Percentiles rank a stretch among this genome's conserved stretches.
phyloP scores from a whole-genome alignment of 345 rosid genomes.

The Camelina neglecta region DNA sequence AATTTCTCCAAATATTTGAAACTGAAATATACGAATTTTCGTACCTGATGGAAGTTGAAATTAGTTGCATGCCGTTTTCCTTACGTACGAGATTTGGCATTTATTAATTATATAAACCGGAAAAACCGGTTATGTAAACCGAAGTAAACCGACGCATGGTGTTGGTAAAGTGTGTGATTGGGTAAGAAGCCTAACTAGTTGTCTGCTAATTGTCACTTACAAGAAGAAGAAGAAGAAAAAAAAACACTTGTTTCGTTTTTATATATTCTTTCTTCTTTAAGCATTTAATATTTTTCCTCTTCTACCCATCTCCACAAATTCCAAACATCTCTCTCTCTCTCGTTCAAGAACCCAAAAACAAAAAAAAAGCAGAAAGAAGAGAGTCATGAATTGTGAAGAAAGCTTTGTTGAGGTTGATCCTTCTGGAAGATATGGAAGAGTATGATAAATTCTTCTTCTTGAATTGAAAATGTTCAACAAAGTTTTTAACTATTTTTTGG shows the following conservation, averaged over 20 bases:
- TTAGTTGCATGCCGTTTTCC: slow-evolving; percentile 19
- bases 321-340: slow-evolving; percentile 11
- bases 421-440: slow-evolving; percentile 99
- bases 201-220: slow-evolving; percentile 38
- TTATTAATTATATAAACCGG: slow-evolving; percentile 3
- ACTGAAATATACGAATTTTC: slow-evolving; percentile 3
- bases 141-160: slow-evolving; percentile 41
- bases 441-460: slow-evolving; percentile 7
- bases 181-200: slow-evolving; percentile 45
- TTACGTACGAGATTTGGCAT: neutral
- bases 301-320: slow-evolving; percentile 42
- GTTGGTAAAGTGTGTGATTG: slow-evolving; percentile 37
- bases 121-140: slow-evolving; percentile 18
- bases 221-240: neutral
- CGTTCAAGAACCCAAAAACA: neutral
- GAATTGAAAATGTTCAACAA: neutral
- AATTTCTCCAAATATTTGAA: neutral
- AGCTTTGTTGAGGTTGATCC: slow-evolving; percentile 79
- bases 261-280: slow-evolving; percentile 29
- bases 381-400: slow-evolving; percentile 41
- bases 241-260: slow-evolving; percentile 35
- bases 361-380: slow-evolving; percentile 3
- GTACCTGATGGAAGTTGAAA: neutral
- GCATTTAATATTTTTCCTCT: slow-evolving; percentile 25
- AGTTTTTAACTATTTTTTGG: neutral